A percentile compares a stretch with the other conserved stretches of the same genome.
phyloP scores from a whole-genome alignment of 257 asterid species.

The Nicotiana otophora region DNA sequence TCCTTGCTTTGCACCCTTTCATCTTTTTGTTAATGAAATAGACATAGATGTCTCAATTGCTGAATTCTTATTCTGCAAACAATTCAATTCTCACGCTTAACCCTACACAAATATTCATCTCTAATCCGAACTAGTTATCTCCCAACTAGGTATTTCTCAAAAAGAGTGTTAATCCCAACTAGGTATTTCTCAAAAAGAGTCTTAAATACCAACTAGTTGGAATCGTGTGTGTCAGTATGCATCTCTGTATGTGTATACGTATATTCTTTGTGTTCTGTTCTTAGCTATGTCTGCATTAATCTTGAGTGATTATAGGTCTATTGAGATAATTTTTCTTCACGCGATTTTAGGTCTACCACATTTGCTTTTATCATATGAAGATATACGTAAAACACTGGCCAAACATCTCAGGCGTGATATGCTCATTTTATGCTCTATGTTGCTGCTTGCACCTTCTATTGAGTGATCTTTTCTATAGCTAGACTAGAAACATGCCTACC shows the following conservation, averaged over 20 bases:
- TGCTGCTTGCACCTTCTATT: not conserved
- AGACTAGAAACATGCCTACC: not conserved
- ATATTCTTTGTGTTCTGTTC: not conserved
- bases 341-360: not conserved
- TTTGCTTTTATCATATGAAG: not conserved
- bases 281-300: not conserved
- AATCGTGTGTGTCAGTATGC: not conserved
- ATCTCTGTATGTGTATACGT: no score
- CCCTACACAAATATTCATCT: not conserved
- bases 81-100: no score
- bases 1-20: no score
- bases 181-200: not conserved
- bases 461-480: not conserved
- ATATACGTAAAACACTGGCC: not conserved
- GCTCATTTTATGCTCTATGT: not conserved
- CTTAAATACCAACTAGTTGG: not conserved
- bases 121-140: not conserved
- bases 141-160: not conserved
- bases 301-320: not conserved
- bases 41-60: no score
- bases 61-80: no score
- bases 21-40: no score
- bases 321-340: no score
- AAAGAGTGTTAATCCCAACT: not conserved
- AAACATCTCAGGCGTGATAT: not conserved